Evolutionary conservation across 768 basidiomycete genomes (phyloP), one percentile per base, ranked within the genome.

Genomic region (Lactarius pseudohatsudake): DNA sequence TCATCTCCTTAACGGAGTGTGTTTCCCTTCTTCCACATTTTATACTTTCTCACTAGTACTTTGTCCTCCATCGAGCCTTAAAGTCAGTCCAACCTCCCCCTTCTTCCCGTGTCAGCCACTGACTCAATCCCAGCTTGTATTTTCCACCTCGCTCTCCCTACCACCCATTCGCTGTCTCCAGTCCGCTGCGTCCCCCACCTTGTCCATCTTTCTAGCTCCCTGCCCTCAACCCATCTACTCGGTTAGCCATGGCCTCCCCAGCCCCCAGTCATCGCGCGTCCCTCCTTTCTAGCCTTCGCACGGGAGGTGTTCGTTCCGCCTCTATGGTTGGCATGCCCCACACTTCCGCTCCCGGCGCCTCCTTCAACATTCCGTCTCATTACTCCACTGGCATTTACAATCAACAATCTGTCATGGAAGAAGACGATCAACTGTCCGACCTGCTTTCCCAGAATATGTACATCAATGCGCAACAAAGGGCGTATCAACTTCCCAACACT

Each of bases 241-340:
- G 10, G 30, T 54, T 22, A 10, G 55, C 69, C 68, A 84, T 84
- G 82, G 77, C 83, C 61, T 76, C 82, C 64, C 76, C 72, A 38
- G 74, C 75, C 59, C 74, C 82, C 72, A 87, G 82, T 76, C 70
- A 72, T 63, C 90, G 92, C 72, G 91, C 93, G 59, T 90, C 91
- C 68, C 91, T 94, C 74, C 91, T 94, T 77, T 82, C 89, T 67
- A 91, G 90, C 72, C 91, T 94, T 74, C 90, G 92, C 75, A 94
- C 92, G 62, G 93, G 92, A 75, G 92, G 92, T 58, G 93, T 94
- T 67, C 89, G 92, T 72, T 87, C 92, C n/a, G 73, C 82, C 55
- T 90, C 77, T 30, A 67, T 71, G 54, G 59, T 76, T 64, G 75
- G 77, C 59, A 76, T 85, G 22, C 89, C 91, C 50, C 87, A 89